phyloP scores from a whole-genome alignment of 2,329 filamentous ascomycete genomes.

The Aspergillus oerlinghausenensis region DNA sequence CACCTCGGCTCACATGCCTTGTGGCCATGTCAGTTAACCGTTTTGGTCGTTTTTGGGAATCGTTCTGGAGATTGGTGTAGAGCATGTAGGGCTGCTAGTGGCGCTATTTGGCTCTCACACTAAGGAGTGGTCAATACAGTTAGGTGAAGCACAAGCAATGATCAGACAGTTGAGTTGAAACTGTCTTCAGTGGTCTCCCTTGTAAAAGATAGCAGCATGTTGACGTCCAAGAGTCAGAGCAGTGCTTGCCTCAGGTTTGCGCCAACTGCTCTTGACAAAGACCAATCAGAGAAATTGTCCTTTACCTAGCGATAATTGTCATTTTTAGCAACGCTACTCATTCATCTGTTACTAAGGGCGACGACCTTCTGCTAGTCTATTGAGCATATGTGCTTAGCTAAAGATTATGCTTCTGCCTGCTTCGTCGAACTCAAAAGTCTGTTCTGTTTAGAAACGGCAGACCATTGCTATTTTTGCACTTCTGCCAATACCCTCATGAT shows the following conservation, averaged over 20 bases:
- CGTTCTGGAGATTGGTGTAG: background rate
- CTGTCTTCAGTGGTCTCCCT: background rate
- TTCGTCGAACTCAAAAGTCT: too few species aligned
- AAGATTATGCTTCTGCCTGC: too few species aligned
- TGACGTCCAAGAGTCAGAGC: background rate
- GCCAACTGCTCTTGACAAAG: too few species aligned
- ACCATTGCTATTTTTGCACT: too few species aligned
- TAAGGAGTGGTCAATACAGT: background rate
- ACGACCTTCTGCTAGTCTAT: background rate
- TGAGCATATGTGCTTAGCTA: background rate
- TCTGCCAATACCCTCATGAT: too few species aligned
- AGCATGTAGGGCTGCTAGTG: background rate
- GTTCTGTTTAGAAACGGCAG: too few species aligned
- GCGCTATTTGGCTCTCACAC: background rate
- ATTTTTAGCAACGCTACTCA: background rate
- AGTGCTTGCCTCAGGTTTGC: background rate
- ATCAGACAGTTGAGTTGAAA: background rate
- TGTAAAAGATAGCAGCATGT: background rate
- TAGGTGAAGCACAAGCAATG: background rate
- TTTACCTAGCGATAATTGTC: background rate
- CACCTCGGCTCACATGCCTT: background rate
- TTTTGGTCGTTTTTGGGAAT: background rate
- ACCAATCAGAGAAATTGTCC: background rate
- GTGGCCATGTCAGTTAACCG: background rate
- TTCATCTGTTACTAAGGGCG: background rate